These are phyloP conservation scores for Leccinum obscurum DNA, from an alignment of 768 basidiomycete species.

Conservation along the genomic window DNA sequence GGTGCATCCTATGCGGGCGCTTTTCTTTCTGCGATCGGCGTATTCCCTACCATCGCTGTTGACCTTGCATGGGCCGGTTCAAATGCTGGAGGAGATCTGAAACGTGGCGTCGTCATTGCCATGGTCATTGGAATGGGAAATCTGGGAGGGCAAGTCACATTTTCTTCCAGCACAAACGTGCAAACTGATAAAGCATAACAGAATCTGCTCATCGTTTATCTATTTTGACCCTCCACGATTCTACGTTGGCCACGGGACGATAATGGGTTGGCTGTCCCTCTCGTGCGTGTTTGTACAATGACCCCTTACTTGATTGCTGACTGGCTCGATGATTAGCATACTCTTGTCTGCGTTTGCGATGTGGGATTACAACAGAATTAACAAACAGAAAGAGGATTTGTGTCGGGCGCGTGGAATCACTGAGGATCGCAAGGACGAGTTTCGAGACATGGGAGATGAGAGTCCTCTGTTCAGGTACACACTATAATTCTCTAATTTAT, in stretches of 20 bases:
- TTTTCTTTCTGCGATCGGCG: constrained; percentile 51
- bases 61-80: constrained; percentile 55
- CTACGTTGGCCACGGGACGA: constrained; percentile 38
- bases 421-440: constrained; percentile 40
- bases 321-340: constrained; percentile 36
- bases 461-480: constrained; percentile 56
- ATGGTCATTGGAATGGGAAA: constrained; percentile 58
- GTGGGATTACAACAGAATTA: constrained; percentile 49
- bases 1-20: constrained; percentile 44
- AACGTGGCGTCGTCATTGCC: constrained; percentile 51
- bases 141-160: constrained; percentile 46
- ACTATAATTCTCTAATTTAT: constrained; percentile 17
- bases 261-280: constrained; percentile 37
- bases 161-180: constrained; percentile 3
- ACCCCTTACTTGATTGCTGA: constrained; percentile 25
- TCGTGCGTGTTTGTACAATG: constrained; percentile 20
- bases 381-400: constrained; percentile 46
- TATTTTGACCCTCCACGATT: constrained; percentile 41
- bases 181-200: constrained; percentile 15
- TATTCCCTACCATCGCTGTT: constrained; percentile 51
- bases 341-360: constrained; percentile 44
- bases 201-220: constrained; percentile 44
- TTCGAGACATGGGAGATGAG: constrained; percentile 49
- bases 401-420: constrained; percentile 48
- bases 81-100: constrained; percentile 56